Conservation (phyloP, 2,329 filamentous ascomycete species). For the Alternaria viburni region DNA sequence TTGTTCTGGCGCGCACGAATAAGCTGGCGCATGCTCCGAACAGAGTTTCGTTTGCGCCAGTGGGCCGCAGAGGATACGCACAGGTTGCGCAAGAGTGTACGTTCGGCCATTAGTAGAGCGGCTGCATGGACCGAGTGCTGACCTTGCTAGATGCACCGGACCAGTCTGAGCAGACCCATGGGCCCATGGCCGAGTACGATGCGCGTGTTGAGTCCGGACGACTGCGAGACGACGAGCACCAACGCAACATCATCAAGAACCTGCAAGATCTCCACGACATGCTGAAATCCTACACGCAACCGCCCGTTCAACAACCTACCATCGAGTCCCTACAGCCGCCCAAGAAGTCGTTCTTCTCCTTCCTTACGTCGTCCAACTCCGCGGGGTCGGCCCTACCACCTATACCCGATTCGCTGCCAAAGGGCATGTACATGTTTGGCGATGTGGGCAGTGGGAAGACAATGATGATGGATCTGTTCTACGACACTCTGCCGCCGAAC, state of each 20-base stretch:
- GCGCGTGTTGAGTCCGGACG: slow-evolving; percentile 74
- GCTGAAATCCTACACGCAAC: slow-evolving; percentile 74
- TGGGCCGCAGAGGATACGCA: slow-evolving; percentile 35
- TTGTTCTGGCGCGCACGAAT: slow-evolving; percentile 5
- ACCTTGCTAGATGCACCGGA: slow-evolving; percentile 19
- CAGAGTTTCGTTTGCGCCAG: slow-evolving; percentile 8
- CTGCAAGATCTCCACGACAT: slow-evolving; percentile 89
- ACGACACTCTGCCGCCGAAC: slow-evolving; percentile 82
- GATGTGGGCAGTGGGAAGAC: slow-evolving; percentile 98
- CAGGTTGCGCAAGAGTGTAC: slow-evolving; percentile 34
- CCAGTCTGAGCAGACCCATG: slow-evolving; percentile 45
- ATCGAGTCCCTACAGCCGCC: slow-evolving; percentile 69
- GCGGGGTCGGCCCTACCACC: slow-evolving; percentile 50
- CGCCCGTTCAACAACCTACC: slow-evolving; percentile 76
- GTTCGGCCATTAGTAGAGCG: background rate
- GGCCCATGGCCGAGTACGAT: slow-evolving; percentile 89
- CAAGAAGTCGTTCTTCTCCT: slow-evolving; percentile 63
- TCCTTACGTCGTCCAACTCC: slow-evolving; percentile 62
- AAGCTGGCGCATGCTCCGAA: slow-evolving; percentile 6
- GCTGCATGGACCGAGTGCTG: background rate
- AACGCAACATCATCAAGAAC: slow-evolving; percentile 86
- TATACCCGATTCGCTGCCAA: slow-evolving; percentile 77
- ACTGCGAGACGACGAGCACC: slow-evolving; percentile 86
- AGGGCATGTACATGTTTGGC: slow-evolving; percentile 92
- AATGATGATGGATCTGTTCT: slow-evolving; percentile 99